phyloP scores from a whole-genome alignment of 2,329 filamentous ascomycete genomes.

The Hortaea sp. region DNA sequence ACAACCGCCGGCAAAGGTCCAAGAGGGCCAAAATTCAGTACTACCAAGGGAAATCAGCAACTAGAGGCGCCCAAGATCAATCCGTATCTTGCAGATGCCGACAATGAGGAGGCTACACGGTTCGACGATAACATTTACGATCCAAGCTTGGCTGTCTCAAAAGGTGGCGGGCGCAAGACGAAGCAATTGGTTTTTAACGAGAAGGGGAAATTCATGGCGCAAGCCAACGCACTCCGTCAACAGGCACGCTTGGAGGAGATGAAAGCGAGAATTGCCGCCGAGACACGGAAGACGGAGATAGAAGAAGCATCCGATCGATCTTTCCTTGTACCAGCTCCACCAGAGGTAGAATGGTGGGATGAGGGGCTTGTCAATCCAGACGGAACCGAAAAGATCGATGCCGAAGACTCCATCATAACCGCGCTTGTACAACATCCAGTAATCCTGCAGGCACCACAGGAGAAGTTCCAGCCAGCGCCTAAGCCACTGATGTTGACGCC shows the following conservation, averaged over 20 bases:
- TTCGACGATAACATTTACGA: conserved; percentile 47
- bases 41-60: conserved; percentile 45
- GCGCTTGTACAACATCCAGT: conserved; percentile 89
- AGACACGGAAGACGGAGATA: conserved; percentile 80
- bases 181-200: conserved; percentile 82
- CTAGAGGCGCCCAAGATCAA: conserved; percentile 33
- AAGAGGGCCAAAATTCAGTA: conserved; percentile 42
- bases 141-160: conserved; percentile 54
- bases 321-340: conserved; percentile 73
- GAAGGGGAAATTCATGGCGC: conserved; percentile 94
- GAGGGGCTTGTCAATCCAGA: conserved; percentile 67
- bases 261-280: conserved; percentile 84
- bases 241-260: conserved; percentile 86
- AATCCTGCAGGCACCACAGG: conserved; percentile 80
- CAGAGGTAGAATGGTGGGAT: conserved; percentile 95
- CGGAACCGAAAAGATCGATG: conserved; percentile 51
- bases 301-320: conserved; percentile 91
- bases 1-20: conserved; percentile 34
- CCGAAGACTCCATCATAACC: conserved; percentile 78
- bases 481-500: conserved; percentile 90
- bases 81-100: conserved; percentile 28
- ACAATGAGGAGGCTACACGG: conserved; percentile 28
- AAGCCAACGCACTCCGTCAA: conserved; percentile 77
- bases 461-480: conserved; percentile 64
- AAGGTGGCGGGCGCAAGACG: conserved; percentile 54